Evolutionary conservation across 1,284 basidiomycete species (phyloP).

Genomic region (Neonothopanus nambi): DNA sequence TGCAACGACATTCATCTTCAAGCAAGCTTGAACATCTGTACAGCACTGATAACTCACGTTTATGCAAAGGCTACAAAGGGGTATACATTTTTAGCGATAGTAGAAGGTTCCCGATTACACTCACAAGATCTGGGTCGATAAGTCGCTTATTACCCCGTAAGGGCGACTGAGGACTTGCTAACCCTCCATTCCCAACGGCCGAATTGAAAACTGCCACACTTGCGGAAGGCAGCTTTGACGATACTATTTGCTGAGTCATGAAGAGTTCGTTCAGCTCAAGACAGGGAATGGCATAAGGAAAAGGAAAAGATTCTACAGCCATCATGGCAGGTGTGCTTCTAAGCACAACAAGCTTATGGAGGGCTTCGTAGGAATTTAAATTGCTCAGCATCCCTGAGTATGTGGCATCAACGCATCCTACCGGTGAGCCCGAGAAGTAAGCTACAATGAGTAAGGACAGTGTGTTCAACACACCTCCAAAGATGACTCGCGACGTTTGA

Average conservation of each 20-base stretch:
- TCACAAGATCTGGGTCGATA: slow-evolving; percentile 56
- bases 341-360: slow-evolving; percentile 70
- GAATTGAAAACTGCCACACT: slow-evolving; percentile 38
- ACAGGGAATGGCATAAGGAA: slow-evolving; percentile 51
- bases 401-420: slow-evolving; percentile 10
- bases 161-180: slow-evolving; percentile 58
- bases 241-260: slow-evolving; percentile 45
- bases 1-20: slow-evolving; percentile 22
- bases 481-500: slow-evolving; percentile 73
- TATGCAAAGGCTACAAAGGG: slow-evolving; percentile 48
- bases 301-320: slow-evolving; percentile 36
- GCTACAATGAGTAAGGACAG: background rate
- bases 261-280: slow-evolving; percentile 67
- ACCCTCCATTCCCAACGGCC: slow-evolving; percentile 46
- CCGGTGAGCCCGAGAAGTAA: slow-evolving; percentile 1
- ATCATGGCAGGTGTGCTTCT: slow-evolving; percentile 40
- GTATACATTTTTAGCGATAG: background rate
- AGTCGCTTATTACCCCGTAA: slow-evolving; percentile 38
- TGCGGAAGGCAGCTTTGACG: slow-evolving; percentile 44
- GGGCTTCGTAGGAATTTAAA: slow-evolving; percentile 59
- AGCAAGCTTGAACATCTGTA: no score
- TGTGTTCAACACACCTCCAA: slow-evolving; percentile 51
- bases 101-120: slow-evolving; percentile 15
- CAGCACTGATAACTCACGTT: slow-evolving; percentile 36
- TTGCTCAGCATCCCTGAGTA: slow-evolving; percentile 48